Evolutionary conservation across 768 basidiomycete genomes (phyloP).

Genomic region (Tricholoma sp.): DNA sequence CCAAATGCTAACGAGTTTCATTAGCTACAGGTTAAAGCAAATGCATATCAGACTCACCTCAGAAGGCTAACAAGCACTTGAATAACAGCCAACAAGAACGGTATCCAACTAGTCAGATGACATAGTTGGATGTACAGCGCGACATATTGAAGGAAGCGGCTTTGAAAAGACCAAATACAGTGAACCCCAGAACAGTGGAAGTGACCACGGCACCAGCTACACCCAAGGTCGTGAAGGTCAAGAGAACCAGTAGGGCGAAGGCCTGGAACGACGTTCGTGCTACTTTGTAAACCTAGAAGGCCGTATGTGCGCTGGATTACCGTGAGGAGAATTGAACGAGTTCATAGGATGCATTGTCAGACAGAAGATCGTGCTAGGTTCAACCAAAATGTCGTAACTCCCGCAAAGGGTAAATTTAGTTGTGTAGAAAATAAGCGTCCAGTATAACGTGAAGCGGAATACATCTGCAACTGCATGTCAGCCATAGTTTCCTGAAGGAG

Average conservation of each 20-base stretch:
- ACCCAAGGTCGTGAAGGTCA: slow-evolving; percentile 36
- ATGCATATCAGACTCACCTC: slow-evolving; percentile 23
- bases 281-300: slow-evolving; percentile 16
- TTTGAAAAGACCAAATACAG: slow-evolving; percentile 40
- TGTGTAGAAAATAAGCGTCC: slow-evolving; percentile 46
- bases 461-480: slow-evolving; percentile 29
- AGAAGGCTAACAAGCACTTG: slow-evolving; percentile 38
- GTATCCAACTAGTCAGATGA: slow-evolving; percentile 35
- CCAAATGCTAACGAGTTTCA: slow-evolving; percentile 29
- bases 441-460: slow-evolving; percentile 49
- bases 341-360: slow-evolving; percentile 9
- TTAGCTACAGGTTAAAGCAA: neutral
- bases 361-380: slow-evolving; percentile 27
- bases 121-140: neutral
- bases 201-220: slow-evolving; percentile 43
- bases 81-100: slow-evolving; percentile 39
- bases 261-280: slow-evolving; percentile 41
- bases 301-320: neutral
- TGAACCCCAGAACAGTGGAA: slow-evolving; percentile 41
- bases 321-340: slow-evolving; percentile 13
- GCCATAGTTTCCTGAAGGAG: neutral
- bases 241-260: slow-evolving; percentile 41
- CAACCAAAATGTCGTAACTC: slow-evolving; percentile 44
- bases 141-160: slow-evolving; percentile 46
- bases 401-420: slow-evolving; percentile 47